Evolutionary conservation across 2,329 filamentous ascomycete species (phyloP), one percentile per base, ranked within the genome.

Genomic region (Aureobasidium sp.): DNA sequence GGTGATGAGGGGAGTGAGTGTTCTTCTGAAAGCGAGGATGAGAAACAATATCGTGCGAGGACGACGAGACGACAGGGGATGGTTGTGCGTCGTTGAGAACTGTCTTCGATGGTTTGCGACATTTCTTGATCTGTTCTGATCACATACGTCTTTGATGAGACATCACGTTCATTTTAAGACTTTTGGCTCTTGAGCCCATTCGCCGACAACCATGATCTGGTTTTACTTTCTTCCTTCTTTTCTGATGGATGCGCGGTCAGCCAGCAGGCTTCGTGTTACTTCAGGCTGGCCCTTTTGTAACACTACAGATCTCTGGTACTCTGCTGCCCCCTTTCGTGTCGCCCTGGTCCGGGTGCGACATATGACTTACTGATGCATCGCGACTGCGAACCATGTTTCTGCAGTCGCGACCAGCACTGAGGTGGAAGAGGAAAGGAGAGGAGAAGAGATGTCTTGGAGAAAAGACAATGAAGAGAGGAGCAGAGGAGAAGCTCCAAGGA

Each of bases 1-100:
- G 90, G 90, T 78, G 84, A 83, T 66, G 87, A 90, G 64, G 83
- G 81, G 65, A 83, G 79, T 59, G 83, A 84, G 61, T 90, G 87
- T 81, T 91, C 86, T 67, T 88, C 83, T 69, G 87, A 87, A 68
- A 75, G 70, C 47, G 86, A 87, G 66, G 84, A 86, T 69, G 83
- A 83, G 66, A 77, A 57, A 34, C 34, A 49, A 41, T 47, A 64
- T 21, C 75, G 61, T 16, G 21, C 52, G 3, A 25, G 48, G 3
- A 78, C 76, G 72, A 79, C 82, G 66, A 83, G 85, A 76, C 83
- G 85, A 74, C 79, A 87, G 73, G 85, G 84, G 72, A 82, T 87
- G 68, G 78, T 87, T 68, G 81, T 87, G 67, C 76, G 77, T 29
- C 59, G 64, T 11, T 63, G 59, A 61, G 16, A 25, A 9, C 32